Evolutionary conservation across 164 flowering plant species (phyloP).

Genomic region (Chimonanthus salicifolius): DNA sequence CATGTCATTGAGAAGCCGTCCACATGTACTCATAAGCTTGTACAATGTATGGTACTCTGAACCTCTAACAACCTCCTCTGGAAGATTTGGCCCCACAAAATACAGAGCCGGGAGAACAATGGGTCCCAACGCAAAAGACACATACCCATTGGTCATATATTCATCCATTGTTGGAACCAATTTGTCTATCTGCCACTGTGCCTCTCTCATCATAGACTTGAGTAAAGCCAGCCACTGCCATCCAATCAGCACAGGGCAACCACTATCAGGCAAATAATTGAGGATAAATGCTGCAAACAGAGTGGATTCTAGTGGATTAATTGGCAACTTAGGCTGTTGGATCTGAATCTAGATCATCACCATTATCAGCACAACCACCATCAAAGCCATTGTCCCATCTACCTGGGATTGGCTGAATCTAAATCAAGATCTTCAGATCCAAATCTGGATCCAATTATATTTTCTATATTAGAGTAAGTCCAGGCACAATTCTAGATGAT

Average conservation of each 20-base stretch:
- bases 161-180: conserved; percentile 24
- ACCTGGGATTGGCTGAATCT: no score
- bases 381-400: no score
- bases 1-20: conserved; percentile 32
- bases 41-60: conserved; percentile 23
- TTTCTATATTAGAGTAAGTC: no score
- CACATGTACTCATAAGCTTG: conserved; percentile 23
- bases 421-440: no score
- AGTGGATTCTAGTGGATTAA: no score
- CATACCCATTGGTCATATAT: conserved; percentile 21
- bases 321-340: no score
- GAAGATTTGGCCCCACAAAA: conserved; percentile 24
- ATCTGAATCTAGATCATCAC: no score
- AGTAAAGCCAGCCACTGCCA: conserved; percentile 29
- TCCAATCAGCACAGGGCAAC: not conserved
- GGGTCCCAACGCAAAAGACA: conserved; percentile 33
- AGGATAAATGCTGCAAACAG: not conserved
- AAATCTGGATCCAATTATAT: no score
- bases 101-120: conserved; percentile 27
- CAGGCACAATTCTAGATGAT: no score
- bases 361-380: no score
- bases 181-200: conserved; percentile 23
- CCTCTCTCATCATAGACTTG: conserved; percentile 28
- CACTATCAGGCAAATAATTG: not conserved
- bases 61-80: conserved; percentile 19